Evolutionary conservation across 768 basidiomycete species (phyloP).

Genomic region (Xerocomellus amylosporus): DNA sequence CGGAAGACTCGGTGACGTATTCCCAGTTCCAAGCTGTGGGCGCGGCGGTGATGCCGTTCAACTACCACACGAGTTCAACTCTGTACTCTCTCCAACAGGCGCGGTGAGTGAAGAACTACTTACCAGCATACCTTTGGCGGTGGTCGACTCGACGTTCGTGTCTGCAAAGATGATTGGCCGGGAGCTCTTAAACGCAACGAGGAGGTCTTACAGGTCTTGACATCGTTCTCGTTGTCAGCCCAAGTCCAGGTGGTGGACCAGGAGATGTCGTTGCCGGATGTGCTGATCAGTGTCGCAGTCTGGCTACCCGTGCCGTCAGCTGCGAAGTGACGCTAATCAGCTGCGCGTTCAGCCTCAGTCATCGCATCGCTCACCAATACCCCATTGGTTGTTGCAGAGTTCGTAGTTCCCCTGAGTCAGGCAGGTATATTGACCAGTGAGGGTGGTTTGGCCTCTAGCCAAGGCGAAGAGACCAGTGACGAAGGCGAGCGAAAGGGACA

Average conservation of each 20-base stretch:
- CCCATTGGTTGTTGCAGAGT: constrained; percentile 61
- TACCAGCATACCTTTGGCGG: constrained; percentile 49
- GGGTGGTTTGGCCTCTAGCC: constrained; percentile 10
- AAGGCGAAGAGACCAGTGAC: constrained; percentile 7
- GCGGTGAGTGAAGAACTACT: background rate
- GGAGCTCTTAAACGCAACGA: background rate
- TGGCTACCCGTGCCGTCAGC: constrained; percentile 48
- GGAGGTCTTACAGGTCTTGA: constrained; percentile 50
- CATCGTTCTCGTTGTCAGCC: constrained; percentile 48
- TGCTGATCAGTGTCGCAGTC: constrained; percentile 43
- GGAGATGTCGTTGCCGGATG: constrained; percentile 40
- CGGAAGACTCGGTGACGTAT: constrained; percentile 42
- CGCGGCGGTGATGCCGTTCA: constrained; percentile 41
- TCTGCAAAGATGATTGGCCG: no score
- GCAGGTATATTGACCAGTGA: constrained; percentile 46
- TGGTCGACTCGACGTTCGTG: constrained; percentile 47
- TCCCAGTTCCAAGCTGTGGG: constrained; percentile 53
- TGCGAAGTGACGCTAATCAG: constrained; percentile 14
- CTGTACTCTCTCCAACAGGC: background rate
- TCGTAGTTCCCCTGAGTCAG: constrained; percentile 45
- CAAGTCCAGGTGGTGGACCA: constrained; percentile 56
- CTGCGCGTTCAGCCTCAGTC: background rate
- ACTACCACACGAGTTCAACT: constrained; percentile 26
- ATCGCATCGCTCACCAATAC: constrained; percentile 33
- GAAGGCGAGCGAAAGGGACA: constrained; percentile 16